phyloP scores from a whole-genome alignment of 2,329 filamentous ascomycete species.

The Diatrype stigma region DNA sequence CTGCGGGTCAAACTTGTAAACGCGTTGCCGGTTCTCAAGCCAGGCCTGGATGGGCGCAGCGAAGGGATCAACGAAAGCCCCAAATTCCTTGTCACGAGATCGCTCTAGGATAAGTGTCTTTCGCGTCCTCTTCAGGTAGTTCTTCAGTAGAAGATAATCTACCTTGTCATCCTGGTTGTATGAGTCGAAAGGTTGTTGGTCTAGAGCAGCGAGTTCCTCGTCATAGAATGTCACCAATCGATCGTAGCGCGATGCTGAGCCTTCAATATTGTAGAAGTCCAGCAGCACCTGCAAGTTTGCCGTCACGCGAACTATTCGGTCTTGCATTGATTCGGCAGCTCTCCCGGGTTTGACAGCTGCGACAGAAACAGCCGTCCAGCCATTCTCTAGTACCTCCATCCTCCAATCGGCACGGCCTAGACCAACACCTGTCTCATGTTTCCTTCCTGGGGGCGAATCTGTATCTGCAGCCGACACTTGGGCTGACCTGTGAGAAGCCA shows the following conservation, averaged over 20 bases:
- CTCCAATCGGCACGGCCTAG: not conserved
- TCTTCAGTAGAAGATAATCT: conserved; percentile 47
- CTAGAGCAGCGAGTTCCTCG: conserved; percentile 36
- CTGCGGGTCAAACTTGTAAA: conserved; percentile 39
- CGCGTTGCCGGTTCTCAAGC: conserved; percentile 44
- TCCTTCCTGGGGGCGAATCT: not conserved
- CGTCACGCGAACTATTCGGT: conserved; percentile 39
- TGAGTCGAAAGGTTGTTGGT: conserved; percentile 28
- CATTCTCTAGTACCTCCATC: not conserved
- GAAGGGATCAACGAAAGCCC: conserved; percentile 40
- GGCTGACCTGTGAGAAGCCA: not conserved
- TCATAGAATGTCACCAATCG: conserved; percentile 38
- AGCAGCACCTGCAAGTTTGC: conserved; percentile 44
- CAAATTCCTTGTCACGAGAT: conserved; percentile 31
- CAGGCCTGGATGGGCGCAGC: conserved; percentile 36
- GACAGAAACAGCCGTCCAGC: not conserved
- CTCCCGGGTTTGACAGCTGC: not conserved
- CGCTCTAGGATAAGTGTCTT: conserved; percentile 37
- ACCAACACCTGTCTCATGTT: not conserved
- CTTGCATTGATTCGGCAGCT: conserved; percentile 19
- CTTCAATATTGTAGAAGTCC: conserved; percentile 44
- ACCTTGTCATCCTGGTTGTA: conserved; percentile 41
- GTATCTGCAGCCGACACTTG: not conserved
- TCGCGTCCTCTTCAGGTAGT: conserved; percentile 35
- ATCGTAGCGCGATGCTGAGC: conserved; percentile 36